These are phyloP conservation scores for Suillus paluster DNA, from an alignment of 768 basidiomycete species.

Conservation along the genomic window DNA sequence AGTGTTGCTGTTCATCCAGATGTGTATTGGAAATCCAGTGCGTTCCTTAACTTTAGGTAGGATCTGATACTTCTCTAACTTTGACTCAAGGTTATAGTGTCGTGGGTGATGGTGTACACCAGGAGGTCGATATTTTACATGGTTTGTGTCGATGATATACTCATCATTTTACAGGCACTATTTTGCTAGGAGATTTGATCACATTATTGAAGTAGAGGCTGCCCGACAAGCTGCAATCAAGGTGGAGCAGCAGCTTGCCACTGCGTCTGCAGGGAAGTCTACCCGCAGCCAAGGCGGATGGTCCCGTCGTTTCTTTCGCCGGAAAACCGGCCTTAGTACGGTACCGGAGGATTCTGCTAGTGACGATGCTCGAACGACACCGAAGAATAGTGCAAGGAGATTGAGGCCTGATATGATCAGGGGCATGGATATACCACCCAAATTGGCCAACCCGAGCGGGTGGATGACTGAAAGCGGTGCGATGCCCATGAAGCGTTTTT, in stretches of 20 bases:
- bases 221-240: conserved; percentile 30
- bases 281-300: conserved; percentile 22
- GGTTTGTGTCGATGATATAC: background rate
- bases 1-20: conserved; percentile 71
- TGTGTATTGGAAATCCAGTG: conserved; percentile 78
- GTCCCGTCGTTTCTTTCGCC: conserved; percentile 35
- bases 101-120: conserved; percentile 83
- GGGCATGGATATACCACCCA: conserved; percentile 69
- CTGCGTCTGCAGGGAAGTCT: conserved; percentile 15
- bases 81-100: conserved; percentile 64
- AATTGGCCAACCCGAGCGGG: conserved; percentile 75
- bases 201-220: conserved; percentile 54
- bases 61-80: background rate
- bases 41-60: conserved; percentile 31
- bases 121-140: conserved; percentile 55
- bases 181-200: conserved; percentile 70
- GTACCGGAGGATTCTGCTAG: conserved; percentile 26
- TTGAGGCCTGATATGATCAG: conserved; percentile 79
- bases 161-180: conserved; percentile 52
- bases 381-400: conserved; percentile 29
- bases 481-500: conserved; percentile 27
- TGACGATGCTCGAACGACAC: conserved; percentile 20
- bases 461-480: conserved; percentile 57
- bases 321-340: conserved; percentile 26
- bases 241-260: conserved; percentile 24